Base-by-base conservation (phyloP, 768 basidiomycete species). In the Rhizopogon vesiculosus region DNA sequence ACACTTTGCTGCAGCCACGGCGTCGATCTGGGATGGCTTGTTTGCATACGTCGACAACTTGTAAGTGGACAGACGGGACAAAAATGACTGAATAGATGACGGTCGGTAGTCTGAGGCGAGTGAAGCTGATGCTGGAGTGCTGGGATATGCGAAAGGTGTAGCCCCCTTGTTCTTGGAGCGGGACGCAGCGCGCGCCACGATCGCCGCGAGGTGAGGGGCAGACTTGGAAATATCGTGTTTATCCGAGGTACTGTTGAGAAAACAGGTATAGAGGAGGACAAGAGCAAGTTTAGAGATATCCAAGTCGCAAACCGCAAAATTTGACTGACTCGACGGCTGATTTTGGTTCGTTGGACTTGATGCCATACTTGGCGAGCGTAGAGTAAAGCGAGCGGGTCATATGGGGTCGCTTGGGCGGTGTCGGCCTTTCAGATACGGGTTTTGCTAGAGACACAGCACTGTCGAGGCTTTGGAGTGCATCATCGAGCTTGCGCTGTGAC, bases 31-130 rank as follows among this genome's bases (percentile, higher is more conserved):
- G 0, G 81, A 53, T 0, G 90, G 89, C 66, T 93, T 93, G 59
- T 87, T 89, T 16, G 86, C 78, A 62, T 91, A 93, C 0, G 91
- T 92, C 10, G 86, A 72, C 29, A 93, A 78, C 66, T 86, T 92
- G 70, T 80, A 93, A 1, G 91, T 91, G 1, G 82, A 74, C 1
- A 93, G 80, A 42, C 91, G 87, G 15, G 80, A 74, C 25, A 93
- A 71, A 63, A 93, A 89, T 4, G 86, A 89, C 2, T 81, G 71
- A 5, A 81, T 79, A 10, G 91, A 93, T 3, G 90, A 90, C 3
- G 91, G 91, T 45, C 88, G 77, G 62, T 91, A 93, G 55, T 89
- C 87, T 13, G 82, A 81, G 1, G 73, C 71, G 48, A 49, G 19
- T 0, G 62, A 72, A 54, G 56, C 66, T 25, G 49, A 18, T 45